Base-by-base conservation (phyloP, 345 rosid species). In the Camelina hispida region DNA sequence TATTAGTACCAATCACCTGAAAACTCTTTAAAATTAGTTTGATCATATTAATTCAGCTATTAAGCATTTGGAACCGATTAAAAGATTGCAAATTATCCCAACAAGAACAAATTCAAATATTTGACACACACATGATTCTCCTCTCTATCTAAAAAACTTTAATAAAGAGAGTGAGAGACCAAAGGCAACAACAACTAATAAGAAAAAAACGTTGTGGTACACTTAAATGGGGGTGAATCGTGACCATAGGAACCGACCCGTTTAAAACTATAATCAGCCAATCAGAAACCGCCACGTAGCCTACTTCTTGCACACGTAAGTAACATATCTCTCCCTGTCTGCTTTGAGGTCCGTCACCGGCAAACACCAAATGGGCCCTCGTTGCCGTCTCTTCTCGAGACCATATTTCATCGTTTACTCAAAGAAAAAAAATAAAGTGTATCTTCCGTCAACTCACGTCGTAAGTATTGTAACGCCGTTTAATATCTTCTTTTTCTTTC, bases 361-460 rank as follows among this genome's bases (percentile, higher is more conserved):
- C 81, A 47, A 78, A 72, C 74, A 67, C 62, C 1, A 66, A 66
- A 43, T 67, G 81, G 81, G 78, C 66, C 81, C 77, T 61, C 46
- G 44, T n/a, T 78, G 81, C 74, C 70, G 69, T 72, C 73, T 78
- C 69, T 78, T 78, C 30, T 54, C 53, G 69, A 78, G 81, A 78
- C 78, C 81, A 66, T 40, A 32, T 52, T 72, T 72, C 77, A 71
- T 64, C 72, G 72, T 64, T 44, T 57, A 71, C 71, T 56, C 78
- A 12, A 56, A 63, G 53, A 9, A 52, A 6, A 7, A 16, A 78
- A 60, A 25, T 25, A 47, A 78, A 53, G 51, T 34, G 43, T 42
- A 59, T 20, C 73, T 28, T 67, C 81, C 78, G 81, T 72, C 37
- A 78, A 72, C 25, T 78, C 64, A 78, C 78, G 58, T 48, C 74